These are phyloP conservation scores for Paramecium sexaurelia DNA, from an alignment of 73 alveolate species.

Conservation along the genomic window DNA sequence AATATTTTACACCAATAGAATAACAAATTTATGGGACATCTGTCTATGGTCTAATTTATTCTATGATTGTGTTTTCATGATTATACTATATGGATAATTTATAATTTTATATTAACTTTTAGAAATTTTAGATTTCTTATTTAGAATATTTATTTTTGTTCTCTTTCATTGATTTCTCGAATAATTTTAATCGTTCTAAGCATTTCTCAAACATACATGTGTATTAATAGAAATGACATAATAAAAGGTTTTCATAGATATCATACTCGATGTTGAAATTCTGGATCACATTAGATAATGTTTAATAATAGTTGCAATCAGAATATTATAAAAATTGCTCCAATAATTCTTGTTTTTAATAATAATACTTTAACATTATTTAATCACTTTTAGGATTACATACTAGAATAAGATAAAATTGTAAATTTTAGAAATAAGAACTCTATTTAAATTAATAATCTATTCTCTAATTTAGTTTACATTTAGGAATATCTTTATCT, in stretches of 20 bases:
- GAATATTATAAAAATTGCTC: neutral
- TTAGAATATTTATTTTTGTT: neutral
- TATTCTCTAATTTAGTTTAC: neutral
- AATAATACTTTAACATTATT: neutral
- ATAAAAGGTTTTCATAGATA: neutral
- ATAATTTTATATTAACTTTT: neutral
- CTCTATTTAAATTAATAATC: neutral
- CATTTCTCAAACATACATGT: neutral
- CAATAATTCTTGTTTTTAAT: neutral
- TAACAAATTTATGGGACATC: neutral
- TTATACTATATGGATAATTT: neutral
- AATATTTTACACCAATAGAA: neutral
- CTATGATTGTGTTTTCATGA: neutral
- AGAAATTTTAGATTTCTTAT: neutral
- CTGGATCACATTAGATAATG: neutral
- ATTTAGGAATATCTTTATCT: neutral
- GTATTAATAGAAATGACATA: neutral
- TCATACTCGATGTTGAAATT: neutral
- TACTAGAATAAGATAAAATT: neutral
- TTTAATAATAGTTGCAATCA: neutral
- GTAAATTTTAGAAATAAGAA: neutral
- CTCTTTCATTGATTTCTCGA: neutral
- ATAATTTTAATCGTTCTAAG: neutral
- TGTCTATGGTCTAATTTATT: neutral
- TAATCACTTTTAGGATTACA: neutral